A percentile compares a stretch with the other conserved stretches of the same genome.
phyloP scores from a whole-genome alignment of 176 grass and related monocot species.

The Tuctoria greenei region DNA sequence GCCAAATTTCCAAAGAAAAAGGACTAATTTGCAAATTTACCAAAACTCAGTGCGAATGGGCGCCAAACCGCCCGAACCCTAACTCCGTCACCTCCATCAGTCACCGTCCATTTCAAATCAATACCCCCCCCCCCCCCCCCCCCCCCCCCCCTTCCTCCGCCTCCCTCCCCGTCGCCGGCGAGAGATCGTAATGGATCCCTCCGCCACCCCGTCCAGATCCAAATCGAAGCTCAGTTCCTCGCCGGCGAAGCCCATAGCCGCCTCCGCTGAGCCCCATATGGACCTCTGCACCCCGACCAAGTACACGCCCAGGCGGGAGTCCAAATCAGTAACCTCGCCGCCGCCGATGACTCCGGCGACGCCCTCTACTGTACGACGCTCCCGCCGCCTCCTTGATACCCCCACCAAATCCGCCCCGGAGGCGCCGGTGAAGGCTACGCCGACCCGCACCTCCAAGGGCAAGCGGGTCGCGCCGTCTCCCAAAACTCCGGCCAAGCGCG shows the following conservation, averaged over 20 bases:
- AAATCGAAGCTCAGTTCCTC: conserved; percentile 37
- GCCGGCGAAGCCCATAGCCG: conserved; percentile 18
- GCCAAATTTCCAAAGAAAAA: background rate
- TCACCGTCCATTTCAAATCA: conserved; percentile 41
- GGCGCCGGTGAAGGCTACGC: conserved; percentile 20
- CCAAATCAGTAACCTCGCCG: conserved; percentile 22
- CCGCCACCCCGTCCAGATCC: conserved; percentile 37
- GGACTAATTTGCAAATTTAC: background rate
- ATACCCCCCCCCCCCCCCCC: too few species aligned
- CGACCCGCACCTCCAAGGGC: conserved; percentile 25
- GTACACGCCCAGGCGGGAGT: conserved; percentile 31
- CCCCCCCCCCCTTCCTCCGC: background rate
- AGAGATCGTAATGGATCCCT: conserved; percentile 46
- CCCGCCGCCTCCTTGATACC: conserved; percentile 52
- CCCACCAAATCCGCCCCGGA: conserved; percentile 25
- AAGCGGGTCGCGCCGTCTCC: conserved; percentile 46
- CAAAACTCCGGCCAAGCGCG: conserved; percentile 39
- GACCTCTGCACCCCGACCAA: conserved; percentile 57
- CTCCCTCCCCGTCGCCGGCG: conserved; percentile 33
- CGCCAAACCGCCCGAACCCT: conserved; percentile 40
- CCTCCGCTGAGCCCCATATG: conserved; percentile 32
- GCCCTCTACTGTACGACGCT: conserved; percentile 48
- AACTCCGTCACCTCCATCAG: background rate
- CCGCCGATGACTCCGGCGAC: conserved; percentile 40
- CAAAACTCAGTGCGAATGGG: conserved; percentile 10